These are phyloP conservation scores for Wallacemonas sp. DNA, from an alignment of 208 protist genomes.

Conservation along the genomic window DNA sequence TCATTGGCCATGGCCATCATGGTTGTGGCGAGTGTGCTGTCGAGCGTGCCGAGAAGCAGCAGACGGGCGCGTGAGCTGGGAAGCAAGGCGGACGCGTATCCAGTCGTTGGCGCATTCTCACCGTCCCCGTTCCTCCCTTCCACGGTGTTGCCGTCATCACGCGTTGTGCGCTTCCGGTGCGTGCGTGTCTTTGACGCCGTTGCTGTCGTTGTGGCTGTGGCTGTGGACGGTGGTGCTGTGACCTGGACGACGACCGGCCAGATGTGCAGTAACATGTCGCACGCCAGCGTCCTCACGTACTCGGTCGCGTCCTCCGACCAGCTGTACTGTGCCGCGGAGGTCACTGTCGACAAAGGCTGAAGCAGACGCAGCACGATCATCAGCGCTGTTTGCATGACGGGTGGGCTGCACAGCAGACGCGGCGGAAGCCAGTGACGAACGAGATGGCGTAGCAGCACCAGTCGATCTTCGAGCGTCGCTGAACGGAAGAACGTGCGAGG, in stretches of 20 bases:
- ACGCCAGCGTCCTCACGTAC: slow-evolving; percentile 21
- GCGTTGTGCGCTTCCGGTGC: too few relatives aligned
- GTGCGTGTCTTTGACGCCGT: too few relatives aligned
- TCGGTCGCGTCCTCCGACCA: not conserved
- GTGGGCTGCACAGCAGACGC: slow-evolving; percentile 5
- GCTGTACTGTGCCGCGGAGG: slow-evolving; percentile 8
- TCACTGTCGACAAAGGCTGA: not conserved
- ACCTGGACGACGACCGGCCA: slow-evolving; percentile 31
- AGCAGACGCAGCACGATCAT: slow-evolving; percentile 16
- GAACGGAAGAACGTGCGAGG: slow-evolving; percentile 10
- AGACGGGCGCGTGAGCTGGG: not conserved
- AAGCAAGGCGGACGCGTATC: not conserved
- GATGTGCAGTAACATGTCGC: slow-evolving; percentile 48
- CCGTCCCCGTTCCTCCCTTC: too few relatives aligned
- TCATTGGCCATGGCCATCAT: slow-evolving; percentile 32
- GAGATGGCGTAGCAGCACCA: not conserved
- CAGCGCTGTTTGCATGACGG: slow-evolving; percentile 4
- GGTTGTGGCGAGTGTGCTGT: slow-evolving; percentile 28
- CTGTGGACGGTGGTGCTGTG: too few relatives aligned
- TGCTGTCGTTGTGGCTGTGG: too few relatives aligned
- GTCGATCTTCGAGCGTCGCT: not conserved
- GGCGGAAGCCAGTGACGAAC: slow-evolving; percentile 25
- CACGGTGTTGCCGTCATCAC: too few relatives aligned
- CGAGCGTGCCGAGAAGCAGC: slow-evolving; percentile 19
- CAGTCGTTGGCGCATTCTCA: too few relatives aligned